A percentile compares a stretch with the other conserved stretches of the same genome.
Conservation (phyloP, 1,139 yeast genomes). For the Trichomonascaceae sp. region DNA sequence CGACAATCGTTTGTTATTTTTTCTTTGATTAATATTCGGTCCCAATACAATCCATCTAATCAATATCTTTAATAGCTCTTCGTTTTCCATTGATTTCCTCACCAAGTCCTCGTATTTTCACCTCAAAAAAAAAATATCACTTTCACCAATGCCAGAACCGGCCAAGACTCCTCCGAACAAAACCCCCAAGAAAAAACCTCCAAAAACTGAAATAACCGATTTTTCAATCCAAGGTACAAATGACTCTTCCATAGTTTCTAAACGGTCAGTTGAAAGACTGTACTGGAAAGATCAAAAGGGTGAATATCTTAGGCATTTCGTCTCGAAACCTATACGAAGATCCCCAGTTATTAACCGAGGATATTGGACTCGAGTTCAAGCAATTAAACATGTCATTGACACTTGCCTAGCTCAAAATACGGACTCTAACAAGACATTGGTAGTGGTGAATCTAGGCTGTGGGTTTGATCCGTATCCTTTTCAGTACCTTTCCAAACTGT, state of each 20-base stretch:
- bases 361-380: slow-evolving; percentile 75
- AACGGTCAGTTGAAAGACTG: slow-evolving; percentile 67
- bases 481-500: slow-evolving; percentile 44
- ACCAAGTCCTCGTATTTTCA: background rate
- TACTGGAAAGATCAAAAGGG: slow-evolving; percentile 40
- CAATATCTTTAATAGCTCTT: too few species aligned
- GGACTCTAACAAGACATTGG: slow-evolving; percentile 14
- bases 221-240: slow-evolving; percentile 72
- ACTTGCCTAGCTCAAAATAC: slow-evolving; percentile 30
- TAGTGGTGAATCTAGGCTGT: slow-evolving; percentile 69
- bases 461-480: slow-evolving; percentile 65
- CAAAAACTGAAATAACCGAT: slow-evolving; percentile 26
- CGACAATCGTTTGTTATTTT: too few species aligned
- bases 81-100: too few species aligned
- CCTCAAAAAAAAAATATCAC: too few species aligned
- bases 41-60: too few species aligned
- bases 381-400: slow-evolving; percentile 50
- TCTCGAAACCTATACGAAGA: slow-evolving; percentile 59
- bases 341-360: slow-evolving; percentile 82
- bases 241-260: slow-evolving; percentile 76
- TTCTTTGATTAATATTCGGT: too few species aligned
- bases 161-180: background rate
- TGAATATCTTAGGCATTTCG: slow-evolving; percentile 63
- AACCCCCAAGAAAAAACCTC: slow-evolving; percentile 1
- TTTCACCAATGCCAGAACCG: background rate